Evolutionary conservation across 441 rosid genomes (phyloP), one percentile per base, ranked within the genome.

Genomic region (Mallotus repandus): DNA sequence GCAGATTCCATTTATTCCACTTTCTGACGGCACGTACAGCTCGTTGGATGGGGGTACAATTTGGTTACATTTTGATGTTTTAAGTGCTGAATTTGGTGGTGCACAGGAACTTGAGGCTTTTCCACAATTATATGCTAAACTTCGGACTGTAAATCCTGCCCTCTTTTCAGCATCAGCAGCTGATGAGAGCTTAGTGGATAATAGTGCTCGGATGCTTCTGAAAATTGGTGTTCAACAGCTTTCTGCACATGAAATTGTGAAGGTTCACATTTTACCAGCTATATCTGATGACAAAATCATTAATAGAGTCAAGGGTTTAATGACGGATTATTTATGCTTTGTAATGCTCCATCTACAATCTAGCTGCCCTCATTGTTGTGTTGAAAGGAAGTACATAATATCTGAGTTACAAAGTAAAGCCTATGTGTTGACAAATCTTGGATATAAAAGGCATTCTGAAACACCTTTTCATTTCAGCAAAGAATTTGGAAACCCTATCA

Each of bases 321-420:
- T 89, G 89, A 80, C 76, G 69, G 99, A 96, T 74, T 93, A 93
- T 74, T 81, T 91, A 56, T 90, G 98, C 87, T 91, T 93, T 86
- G 88, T 88, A 69, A 96, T 93, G 99, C 81, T 89, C 77, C 99
- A 96, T 82, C 83, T 96, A 53, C 90, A 85, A 70, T 91, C 97
- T 77, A 79, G 81, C 84, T 96, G 98, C 78, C 76, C 84, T 54
- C 74, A 55, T 78, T 96, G 99, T 82, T 83, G 60, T 70, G 79
- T 56, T 76, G 97, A 93, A 80, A 83, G 94, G 84, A 88, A 81
- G 60, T 70, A 65, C 74, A 86, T 90, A 77, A 78, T 91, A 48
- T 81, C 85, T 4, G 89, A 88, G 85, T 81, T 96, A 43, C 82
- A 63, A 79, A 84, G 72, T 74, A 91, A 88, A 75, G 96, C 97